Base-by-base conservation (phyloP, 495 filamentous ascomycete genomes). In the Schizothecium vesticola region DNA sequence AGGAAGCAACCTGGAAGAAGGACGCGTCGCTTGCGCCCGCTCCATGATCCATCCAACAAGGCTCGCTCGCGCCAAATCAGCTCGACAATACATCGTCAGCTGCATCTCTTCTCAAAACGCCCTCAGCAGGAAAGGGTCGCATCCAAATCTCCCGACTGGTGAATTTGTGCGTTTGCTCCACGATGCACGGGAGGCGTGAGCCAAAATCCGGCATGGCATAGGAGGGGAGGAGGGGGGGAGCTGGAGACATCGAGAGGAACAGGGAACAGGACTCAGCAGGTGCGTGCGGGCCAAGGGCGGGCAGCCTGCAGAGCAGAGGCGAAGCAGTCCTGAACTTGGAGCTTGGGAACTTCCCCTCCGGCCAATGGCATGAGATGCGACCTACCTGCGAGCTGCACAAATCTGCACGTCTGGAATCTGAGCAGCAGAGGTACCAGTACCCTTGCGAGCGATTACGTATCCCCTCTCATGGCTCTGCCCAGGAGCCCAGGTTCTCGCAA, bases 271-370 rank as follows among this genome's bases (percentile, higher is more conserved):
- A 63, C 43, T 36, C 31, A 36, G 70, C 67, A 64, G 70, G 69
- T 67, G 64, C 71, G 58, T 70, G 71, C 71, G 58, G 62, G 65
- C 63, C 69, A 60, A 36, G 56, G 19, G 59, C 56, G 59, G 36
- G 23, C 63, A 11, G 36, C 13, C 16, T 71, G 69, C 61, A 64
- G 64, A 66, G 65, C 63, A 66, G 72, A 74, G 72, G 69, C 66
- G 59, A 71, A 71, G 43, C 16, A 19, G 43, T 64, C 60, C 43
- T 59, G 66, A 21, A 21, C 67, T 64, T 69, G 67, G 61, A 60
- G 60, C 61, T 62, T 69, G 25, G 61, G 25, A 58, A 63, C 59
- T 16, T 43, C 13, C 29, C 26, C 29, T 63, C 66, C 26, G 43
- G 24, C 66, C 66, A 67, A 67, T 24, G 59, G 36, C 61, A 57